Evolutionary conservation across 306 rosid genomes (phyloP).

Genomic region (Carpinus fangiana): DNA sequence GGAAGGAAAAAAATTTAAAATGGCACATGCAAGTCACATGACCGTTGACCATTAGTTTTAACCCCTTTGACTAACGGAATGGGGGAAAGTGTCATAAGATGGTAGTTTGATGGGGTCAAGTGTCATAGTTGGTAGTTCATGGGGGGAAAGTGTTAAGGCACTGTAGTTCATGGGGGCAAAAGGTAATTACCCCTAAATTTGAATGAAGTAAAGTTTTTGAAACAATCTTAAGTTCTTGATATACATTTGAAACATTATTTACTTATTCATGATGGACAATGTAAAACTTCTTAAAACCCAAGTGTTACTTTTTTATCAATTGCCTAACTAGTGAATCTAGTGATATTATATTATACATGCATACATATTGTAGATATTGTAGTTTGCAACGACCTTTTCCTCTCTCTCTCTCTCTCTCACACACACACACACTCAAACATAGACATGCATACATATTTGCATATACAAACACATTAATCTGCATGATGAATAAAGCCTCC

Average conservation of each 20-base stretch:
- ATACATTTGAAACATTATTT: background rate
- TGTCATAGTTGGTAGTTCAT: no score
- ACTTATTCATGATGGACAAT: background rate
- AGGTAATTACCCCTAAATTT: no score
- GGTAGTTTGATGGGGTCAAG: no score
- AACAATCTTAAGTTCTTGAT: background rate
- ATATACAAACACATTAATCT: background rate
- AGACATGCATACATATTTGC: background rate
- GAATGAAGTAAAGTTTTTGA: background rate
- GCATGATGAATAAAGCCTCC: constrained; percentile 2
- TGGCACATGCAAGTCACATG: no score
- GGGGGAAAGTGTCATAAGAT: no score
- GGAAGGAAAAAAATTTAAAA: no score
- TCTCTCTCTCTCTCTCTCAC: background rate
- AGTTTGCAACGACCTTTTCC: background rate
- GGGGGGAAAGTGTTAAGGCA: no score
- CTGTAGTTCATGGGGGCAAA: no score
- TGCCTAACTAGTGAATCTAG: background rate
- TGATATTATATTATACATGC: background rate
- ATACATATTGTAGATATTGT: background rate
- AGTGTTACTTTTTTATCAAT: background rate
- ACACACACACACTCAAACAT: background rate
- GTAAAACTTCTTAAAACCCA: background rate
- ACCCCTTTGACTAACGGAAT: no score
- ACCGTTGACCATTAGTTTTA: no score